Evolutionary conservation across 2,329 filamentous ascomycete genomes (phyloP), one percentile per base, ranked within the genome.

Genomic region (Diaporthe sp.): DNA sequence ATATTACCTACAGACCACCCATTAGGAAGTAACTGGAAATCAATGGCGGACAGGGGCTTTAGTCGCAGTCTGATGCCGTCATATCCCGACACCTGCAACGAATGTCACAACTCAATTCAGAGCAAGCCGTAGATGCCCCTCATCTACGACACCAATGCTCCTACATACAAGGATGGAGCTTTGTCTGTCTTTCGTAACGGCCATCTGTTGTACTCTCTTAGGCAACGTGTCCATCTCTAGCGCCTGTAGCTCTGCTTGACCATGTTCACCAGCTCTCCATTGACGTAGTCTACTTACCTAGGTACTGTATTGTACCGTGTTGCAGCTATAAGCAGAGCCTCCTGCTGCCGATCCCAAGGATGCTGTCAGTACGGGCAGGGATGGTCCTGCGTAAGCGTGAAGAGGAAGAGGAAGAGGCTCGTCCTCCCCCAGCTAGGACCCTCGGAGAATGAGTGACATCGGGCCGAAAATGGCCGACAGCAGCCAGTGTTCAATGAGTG

Each of bases 381-480:
- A 42, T 70, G 17, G 47, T 70, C 34, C 34, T 17, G 49, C 47
- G 13, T 39, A 28, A 53, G 65, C 65, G 20, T 34, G 65, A 37
- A 39, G 34, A 53, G n/a, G 42, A 49, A 39, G 57, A 60, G 31
- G 4, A 60, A 39, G 42, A 65, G 61, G 28, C 53, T 34, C 31
- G 31, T 57, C 28, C 51, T 55, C 51, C 53, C n/a, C 42, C 17
- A 31, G n/a, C n/a, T 31, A 28, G n/a, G 3, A 28, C n/a, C 39
- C 60, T 25, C 47, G 15, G 28, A 3, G 15, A 28, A 28, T 13
- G 17, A 42, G 49, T 55, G 31, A 42, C 65, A 42, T 55, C 65
- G 65, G 65, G 65, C 65, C 65, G 65, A 70, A 28, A 70, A 53
- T 42, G 65, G 65, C 65, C 65, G 65, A 53, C 44, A n/a, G 8